Percentiles rank a stretch among this genome's conserved stretches.
phyloP scores from a whole-genome alignment of 139 green algal genomes.

The Parachlorella kessleri region DNA sequence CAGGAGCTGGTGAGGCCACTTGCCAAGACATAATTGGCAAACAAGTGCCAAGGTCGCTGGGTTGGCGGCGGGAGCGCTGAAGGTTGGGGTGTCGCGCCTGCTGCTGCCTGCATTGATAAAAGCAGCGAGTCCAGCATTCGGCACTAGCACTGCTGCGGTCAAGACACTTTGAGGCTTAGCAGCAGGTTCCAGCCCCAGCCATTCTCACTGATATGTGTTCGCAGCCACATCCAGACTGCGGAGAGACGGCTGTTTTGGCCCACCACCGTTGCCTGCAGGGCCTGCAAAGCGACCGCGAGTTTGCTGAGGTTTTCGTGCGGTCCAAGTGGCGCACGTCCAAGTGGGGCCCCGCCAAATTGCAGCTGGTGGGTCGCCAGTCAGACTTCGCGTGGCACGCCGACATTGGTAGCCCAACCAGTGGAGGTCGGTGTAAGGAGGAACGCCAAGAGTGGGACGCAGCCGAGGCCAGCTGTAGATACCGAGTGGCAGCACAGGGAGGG shows the following conservation, averaged over 20 bases:
- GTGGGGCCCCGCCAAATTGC: conserved; percentile 52
- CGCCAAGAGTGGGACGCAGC: not conserved
- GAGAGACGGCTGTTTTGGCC: too few relatives aligned
- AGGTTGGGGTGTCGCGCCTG: not conserved
- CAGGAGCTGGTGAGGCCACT: conserved; percentile 38
- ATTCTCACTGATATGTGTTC: not conserved
- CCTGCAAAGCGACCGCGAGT: conserved; percentile 56
- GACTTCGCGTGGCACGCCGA: too few relatives aligned
- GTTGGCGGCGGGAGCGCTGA: not conserved
- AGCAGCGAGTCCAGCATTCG: not conserved
- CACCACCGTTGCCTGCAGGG: too few relatives aligned
- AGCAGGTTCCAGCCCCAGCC: not conserved
- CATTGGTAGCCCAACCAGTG: not conserved
- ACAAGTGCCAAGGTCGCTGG: too few relatives aligned
- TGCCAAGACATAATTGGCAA: too few relatives aligned
- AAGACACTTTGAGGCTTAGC: not conserved
- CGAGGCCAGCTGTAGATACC: not conserved
- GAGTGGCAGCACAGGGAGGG: too few relatives aligned
- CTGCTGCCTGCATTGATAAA: not conserved
- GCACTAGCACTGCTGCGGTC: too few relatives aligned
- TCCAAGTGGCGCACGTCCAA: conserved; percentile 59
- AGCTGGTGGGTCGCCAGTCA: conserved; percentile 2
- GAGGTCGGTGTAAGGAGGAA: not conserved
- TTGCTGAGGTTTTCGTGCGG: conserved; percentile 50
- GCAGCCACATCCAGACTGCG: too few relatives aligned